Conservation (phyloP, 768 basidiomycete genomes). For the Psilocybe sp. region DNA sequence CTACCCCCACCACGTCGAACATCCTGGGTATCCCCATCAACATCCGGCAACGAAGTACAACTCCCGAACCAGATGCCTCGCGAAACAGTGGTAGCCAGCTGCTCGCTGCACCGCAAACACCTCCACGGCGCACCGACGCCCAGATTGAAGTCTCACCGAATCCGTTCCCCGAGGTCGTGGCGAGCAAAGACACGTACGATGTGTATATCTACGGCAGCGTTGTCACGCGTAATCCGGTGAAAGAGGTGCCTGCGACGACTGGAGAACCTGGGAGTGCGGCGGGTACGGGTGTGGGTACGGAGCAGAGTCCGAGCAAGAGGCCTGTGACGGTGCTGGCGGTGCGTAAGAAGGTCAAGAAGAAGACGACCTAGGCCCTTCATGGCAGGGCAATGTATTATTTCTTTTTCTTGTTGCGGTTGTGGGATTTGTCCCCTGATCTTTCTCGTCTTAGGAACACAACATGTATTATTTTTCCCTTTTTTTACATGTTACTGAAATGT, state of each 20-base stretch:
- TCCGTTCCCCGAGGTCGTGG: constrained; percentile 63
- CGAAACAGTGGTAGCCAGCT: constrained; percentile 7
- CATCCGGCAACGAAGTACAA: constrained; percentile 29
- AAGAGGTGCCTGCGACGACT: constrained; percentile 7
- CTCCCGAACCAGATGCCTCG: constrained; percentile 34
- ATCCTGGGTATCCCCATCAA: constrained; percentile 37
- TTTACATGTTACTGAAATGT: too few species aligned
- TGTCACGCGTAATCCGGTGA: constrained; percentile 46
- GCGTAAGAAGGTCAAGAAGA: constrained; percentile 47
- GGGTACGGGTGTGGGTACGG: too few species aligned
- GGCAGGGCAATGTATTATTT: constrained; percentile 8
- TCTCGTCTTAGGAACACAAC: too few species aligned
- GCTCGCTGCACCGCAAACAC: constrained; percentile 51
- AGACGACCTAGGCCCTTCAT: constrained; percentile 20
- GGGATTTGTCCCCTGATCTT: too few species aligned
- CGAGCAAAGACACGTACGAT: constrained; percentile 59
- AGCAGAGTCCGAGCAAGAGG: too few species aligned
- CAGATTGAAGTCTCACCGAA: constrained; percentile 57
- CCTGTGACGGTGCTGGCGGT: constrained; percentile 58
- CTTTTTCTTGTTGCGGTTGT: constrained; percentile 1
- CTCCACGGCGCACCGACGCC: constrained; percentile 34
- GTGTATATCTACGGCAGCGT: constrained; percentile 59
- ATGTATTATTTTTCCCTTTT: too few species aligned
- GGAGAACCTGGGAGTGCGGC: neutral
- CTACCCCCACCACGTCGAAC: too few species aligned